A percentile compares a stretch with the other conserved stretches of the same genome.
phyloP scores from a whole-genome alignment of 1,284 basidiomycete genomes.

The Trametes polyzona region DNA sequence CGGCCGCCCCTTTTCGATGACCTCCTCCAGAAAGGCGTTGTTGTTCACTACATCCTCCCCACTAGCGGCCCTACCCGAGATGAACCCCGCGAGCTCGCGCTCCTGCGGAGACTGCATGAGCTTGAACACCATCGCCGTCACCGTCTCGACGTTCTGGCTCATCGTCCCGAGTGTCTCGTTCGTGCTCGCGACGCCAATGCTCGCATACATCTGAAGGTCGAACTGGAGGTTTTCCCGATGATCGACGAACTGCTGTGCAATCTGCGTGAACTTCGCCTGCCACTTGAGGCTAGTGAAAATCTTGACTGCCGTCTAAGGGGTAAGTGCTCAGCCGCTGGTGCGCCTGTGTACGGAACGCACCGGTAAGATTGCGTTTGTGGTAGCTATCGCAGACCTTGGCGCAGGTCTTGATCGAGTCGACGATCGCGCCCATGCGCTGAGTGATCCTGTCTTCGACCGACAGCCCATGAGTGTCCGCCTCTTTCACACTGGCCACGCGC shows the following conservation, averaged over 20 bases:
- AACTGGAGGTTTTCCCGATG: slow-evolving; percentile 8
- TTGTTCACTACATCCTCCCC: background rate
- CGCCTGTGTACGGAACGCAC: no score
- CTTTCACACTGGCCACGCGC: slow-evolving; percentile 14
- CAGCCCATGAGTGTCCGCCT: slow-evolving; percentile 14
- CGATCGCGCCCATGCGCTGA: slow-evolving; percentile 21
- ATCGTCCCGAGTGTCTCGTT: background rate
- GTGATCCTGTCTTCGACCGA: slow-evolving; percentile 27
- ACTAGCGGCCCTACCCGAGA: background rate
- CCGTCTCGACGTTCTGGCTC: background rate
- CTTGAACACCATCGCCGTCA: slow-evolving; percentile 17
- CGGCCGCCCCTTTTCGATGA: background rate
- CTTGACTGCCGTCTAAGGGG: no score
- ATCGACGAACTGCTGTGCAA: slow-evolving; percentile 8
- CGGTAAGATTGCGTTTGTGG: slow-evolving; percentile 30
- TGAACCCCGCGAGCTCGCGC: slow-evolving; percentile 5
- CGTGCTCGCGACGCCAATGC: slow-evolving; percentile 1
- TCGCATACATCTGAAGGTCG: slow-evolving; percentile 10
- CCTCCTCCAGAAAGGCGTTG: background rate
- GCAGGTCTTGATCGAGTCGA: slow-evolving; percentile 33
- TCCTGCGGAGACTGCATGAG: slow-evolving; percentile 10
- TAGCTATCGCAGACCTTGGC: slow-evolving; percentile 36
- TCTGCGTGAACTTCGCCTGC: slow-evolving; percentile 11
- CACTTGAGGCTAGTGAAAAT: slow-evolving; percentile 15
- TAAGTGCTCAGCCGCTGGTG: no score